A percentile compares a stretch with the other conserved stretches of the same genome.
These are phyloP conservation scores for Linum usitatissimum DNA, from an alignment of 345 rosid genomes.

Conservation along the genomic window DNA sequence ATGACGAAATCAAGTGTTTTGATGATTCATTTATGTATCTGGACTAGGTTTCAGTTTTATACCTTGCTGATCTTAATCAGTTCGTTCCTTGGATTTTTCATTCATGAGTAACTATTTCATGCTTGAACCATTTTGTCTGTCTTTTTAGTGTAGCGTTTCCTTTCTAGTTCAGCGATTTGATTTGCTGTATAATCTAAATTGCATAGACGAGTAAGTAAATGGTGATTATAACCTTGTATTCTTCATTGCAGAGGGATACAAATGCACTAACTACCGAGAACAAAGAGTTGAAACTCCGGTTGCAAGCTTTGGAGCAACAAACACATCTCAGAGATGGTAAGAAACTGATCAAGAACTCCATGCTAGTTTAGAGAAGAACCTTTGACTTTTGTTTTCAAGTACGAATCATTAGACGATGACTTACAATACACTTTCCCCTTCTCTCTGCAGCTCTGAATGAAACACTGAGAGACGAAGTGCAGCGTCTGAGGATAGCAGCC, in stretches of 20 bases:
- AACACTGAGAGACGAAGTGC: conserved; percentile 70
- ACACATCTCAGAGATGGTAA: conserved; percentile 67
- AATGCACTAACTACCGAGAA: conserved; percentile 52
- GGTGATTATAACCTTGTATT: neutral
- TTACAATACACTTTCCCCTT: neutral
- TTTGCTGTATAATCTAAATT: neutral
- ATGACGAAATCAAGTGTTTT: too few relatives aligned
- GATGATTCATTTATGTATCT: neutral
- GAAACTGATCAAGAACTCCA: neutral
- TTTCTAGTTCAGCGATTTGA: neutral
- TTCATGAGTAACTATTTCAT: too few relatives aligned
- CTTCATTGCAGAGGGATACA: conserved; percentile 47
- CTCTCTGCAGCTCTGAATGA: conserved; percentile 65
- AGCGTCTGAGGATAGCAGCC: conserved; percentile 73
- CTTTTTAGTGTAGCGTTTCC: too few relatives aligned
- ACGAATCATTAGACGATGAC: neutral
- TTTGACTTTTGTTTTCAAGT: neutral
- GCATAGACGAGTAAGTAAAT: neutral
- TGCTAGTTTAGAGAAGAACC: neutral
- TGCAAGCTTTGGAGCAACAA: conserved; percentile 72
- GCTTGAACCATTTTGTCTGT: too few relatives aligned
- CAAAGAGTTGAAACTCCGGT: conserved; percentile 59
- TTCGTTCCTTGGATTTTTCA: too few relatives aligned
- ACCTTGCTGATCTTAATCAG: too few relatives aligned
- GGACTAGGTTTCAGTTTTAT: too few relatives aligned